phyloP scores from a whole-genome alignment of 2,329 filamentous ascomycete genomes.

The Mycogone perniciosa region DNA sequence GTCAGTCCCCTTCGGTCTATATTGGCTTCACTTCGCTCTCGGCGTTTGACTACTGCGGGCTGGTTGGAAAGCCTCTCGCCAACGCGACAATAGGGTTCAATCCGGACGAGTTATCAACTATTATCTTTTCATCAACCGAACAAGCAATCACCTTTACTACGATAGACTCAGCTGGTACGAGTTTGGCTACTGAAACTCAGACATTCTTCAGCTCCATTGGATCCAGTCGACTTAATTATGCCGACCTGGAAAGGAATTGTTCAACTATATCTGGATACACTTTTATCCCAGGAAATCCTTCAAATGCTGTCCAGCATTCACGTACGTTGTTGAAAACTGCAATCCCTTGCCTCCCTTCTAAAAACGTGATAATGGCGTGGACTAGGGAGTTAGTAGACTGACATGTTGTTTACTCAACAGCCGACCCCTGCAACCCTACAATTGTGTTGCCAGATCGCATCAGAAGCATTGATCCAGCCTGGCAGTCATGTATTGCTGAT shows the following conservation, averaged over 20 bases:
- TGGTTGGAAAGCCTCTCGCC: slow-evolving; percentile 1
- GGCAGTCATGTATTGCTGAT: slow-evolving; percentile 7
- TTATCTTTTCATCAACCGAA: not conserved
- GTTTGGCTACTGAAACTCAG: not conserved
- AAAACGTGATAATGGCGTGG: not conserved
- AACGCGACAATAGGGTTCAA: slow-evolving; percentile 11
- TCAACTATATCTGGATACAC: slow-evolving; percentile 10
- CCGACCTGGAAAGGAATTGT: slow-evolving; percentile 10
- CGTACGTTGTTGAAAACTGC: slow-evolving; percentile 3
- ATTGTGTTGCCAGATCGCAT: slow-evolving; percentile 11
- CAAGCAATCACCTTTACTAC: not conserved
- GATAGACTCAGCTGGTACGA: not conserved
- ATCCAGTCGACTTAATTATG: slow-evolving; percentile 6
- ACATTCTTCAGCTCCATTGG: slow-evolving; percentile 1
- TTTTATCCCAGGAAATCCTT: slow-evolving; percentile 8
- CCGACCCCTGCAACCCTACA: slow-evolving; percentile 13
- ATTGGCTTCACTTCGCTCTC: slow-evolving; percentile 12
- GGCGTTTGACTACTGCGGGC: slow-evolving; percentile 8
- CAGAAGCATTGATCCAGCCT: slow-evolving; percentile 9
- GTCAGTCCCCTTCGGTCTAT: slow-evolving; percentile 10
- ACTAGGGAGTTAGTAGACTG: not conserved
- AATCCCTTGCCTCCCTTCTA: too few species aligned
- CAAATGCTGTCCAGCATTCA: not conserved
- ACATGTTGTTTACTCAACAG: not conserved
- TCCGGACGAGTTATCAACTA: slow-evolving; percentile 7